Percentiles rank a stretch among this genome's conserved stretches.
Conservation (phyloP, 75 land plant genomes). For the Picea glauca region DNA sequence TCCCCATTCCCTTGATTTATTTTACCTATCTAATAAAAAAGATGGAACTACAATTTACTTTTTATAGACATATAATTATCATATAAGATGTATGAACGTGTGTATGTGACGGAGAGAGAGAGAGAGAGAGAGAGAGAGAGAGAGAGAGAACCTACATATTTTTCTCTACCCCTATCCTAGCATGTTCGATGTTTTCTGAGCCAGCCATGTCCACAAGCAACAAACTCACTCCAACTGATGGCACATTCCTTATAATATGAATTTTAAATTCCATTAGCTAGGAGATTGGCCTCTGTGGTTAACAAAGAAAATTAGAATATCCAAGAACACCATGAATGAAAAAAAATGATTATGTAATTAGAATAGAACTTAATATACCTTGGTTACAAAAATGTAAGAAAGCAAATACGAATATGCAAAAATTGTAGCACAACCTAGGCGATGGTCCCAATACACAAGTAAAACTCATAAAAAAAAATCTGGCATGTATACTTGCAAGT, state of each 20-base stretch:
- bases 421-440: no score
- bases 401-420: neutral
- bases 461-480: no score
- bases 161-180: slow-evolving; percentile 34
- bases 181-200: slow-evolving; percentile 45
- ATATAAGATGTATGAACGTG: no score
- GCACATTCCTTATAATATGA: slow-evolving; percentile 38
- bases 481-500: neutral
- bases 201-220: slow-evolving; percentile 52
- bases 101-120: no score
- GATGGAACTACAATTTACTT: slow-evolving; percentile 1
- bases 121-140: no score
- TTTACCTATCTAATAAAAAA: neutral
- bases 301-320: neutral
- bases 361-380: neutral
- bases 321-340: neutral
- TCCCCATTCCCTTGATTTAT: no score
- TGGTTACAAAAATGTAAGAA: neutral
- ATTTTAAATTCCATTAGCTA: neutral
- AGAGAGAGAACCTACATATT: no score
- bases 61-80: neutral
- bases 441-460: no score
- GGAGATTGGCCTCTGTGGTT: no score
- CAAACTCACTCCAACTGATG: slow-evolving; percentile 36
- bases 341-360: neutral